Conservation (phyloP, 2,329 filamentous ascomycete genomes). For the Paecilomyces fulvus region DNA sequence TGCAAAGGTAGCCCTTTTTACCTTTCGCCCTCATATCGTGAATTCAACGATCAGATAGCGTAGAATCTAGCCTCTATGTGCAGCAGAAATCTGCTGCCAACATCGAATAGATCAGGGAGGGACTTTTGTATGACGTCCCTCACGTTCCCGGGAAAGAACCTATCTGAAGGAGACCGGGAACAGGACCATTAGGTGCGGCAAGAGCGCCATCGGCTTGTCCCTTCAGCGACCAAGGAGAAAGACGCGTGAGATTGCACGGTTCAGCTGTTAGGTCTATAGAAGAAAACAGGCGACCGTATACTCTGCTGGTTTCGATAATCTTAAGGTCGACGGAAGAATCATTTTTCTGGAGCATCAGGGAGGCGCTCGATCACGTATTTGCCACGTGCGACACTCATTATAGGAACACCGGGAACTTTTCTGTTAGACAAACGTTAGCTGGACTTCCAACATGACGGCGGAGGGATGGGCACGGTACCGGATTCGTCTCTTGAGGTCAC, state of each 20-base stretch:
- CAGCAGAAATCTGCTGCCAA: not conserved
- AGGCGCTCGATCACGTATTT: constrained; percentile 94
- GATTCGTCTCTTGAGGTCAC: constrained; percentile 72
- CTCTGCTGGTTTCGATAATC: not conserved
- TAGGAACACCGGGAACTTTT: constrained; percentile 65
- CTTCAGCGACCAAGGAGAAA: not conserved
- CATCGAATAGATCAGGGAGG: not conserved
- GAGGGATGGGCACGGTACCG: constrained; percentile 31
- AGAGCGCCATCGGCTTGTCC: not conserved
- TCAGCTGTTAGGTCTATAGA: not conserved
- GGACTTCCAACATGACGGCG: not conserved
- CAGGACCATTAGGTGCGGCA: too few species aligned
- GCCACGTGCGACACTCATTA: constrained; percentile 71
- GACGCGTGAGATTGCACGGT: not conserved
- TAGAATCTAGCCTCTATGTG: not conserved
- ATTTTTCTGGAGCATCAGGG: constrained; percentile 68
- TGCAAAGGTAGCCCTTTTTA: not conserved
- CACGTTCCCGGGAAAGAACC: not conserved
- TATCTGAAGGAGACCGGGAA: not conserved
- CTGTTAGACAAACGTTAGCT: constrained; percentile 1
- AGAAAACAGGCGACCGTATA: not conserved
- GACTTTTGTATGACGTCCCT: not conserved
- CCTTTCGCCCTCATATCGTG: not conserved
- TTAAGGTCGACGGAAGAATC: not conserved
- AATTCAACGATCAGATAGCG: not conserved